A percentile compares a stretch with the other conserved stretches of the same genome.
Evolutionary conservation across 371 early-diverging fungal genomes (phyloP).

Genomic region (Rhizopus sp.): DNA sequence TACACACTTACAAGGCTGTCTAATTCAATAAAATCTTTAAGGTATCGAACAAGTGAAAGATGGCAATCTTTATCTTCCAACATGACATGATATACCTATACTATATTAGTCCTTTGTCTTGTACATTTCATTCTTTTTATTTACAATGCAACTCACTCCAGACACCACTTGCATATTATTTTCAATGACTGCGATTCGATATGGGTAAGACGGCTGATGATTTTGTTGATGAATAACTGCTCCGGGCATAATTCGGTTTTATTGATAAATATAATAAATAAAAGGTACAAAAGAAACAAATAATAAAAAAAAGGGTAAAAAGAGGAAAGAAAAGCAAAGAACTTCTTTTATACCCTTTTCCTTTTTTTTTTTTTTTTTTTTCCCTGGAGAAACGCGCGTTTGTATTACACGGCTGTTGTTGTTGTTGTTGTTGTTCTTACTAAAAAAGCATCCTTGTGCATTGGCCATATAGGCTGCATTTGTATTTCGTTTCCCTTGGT

Average conservation of each 20-base stretch:
- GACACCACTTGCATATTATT: slow-evolving; percentile 10
- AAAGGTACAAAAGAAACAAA: slow-evolving; percentile 1
- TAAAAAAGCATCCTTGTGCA: slow-evolving; percentile 9
- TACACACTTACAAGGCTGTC: slow-evolving; percentile 53
- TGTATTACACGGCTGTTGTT: neutral
- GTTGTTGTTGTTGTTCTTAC: neutral
- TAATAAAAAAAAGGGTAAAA: slow-evolving; percentile 7
- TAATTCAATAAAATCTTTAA: slow-evolving; percentile 60
- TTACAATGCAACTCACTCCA: slow-evolving; percentile 20
- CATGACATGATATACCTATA: slow-evolving; percentile 58
- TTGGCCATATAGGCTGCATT: slow-evolving; percentile 11
- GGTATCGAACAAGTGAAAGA: slow-evolving; percentile 53
- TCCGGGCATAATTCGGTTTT: slow-evolving; percentile 11
- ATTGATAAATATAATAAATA: neutral
- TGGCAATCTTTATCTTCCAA: slow-evolving; percentile 49
- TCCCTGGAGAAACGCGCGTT: neutral
- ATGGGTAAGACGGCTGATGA: neutral
- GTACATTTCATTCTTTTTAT: neutral
- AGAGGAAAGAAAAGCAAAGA: slow-evolving; percentile 10
- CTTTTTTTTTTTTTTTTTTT: no score
- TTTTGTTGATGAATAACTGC: neutral
- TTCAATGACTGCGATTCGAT: slow-evolving; percentile 26
- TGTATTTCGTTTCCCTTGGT: neutral
- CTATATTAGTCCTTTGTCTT: neutral
- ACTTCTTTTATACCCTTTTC: slow-evolving; percentile 1